Evolutionary conservation across 1,284 basidiomycete genomes (phyloP).

Genomic region (Gymnopus androsaceus): DNA sequence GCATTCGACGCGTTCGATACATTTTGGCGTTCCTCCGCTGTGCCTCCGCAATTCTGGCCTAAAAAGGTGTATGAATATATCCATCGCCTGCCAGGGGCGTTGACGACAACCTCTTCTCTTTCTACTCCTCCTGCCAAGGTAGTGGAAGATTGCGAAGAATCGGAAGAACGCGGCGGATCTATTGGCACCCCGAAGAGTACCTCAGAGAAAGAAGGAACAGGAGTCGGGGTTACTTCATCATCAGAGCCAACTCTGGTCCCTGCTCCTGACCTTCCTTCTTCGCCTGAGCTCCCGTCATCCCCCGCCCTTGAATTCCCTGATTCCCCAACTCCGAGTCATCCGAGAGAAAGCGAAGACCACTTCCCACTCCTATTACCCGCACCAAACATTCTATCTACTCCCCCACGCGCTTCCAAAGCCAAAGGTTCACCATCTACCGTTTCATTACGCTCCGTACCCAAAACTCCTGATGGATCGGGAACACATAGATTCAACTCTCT

Average conservation of each 20-base stretch:
- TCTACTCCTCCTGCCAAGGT: background rate
- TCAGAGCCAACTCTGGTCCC: background rate
- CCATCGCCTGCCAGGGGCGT: background rate
- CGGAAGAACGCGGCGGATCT: background rate
- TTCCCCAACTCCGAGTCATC: background rate
- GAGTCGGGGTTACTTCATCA: background rate
- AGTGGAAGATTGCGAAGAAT: background rate
- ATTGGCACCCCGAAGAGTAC: background rate
- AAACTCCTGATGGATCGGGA: background rate
- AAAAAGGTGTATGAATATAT: slow-evolving; percentile 36
- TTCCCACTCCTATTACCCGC: background rate
- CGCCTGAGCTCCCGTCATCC: background rate
- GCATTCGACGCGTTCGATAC: slow-evolving; percentile 51
- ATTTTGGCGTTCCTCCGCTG: slow-evolving; percentile 51
- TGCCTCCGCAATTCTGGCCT: slow-evolving; percentile 54
- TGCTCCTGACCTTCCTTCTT: background rate
- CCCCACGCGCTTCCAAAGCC: background rate
- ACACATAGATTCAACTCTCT: slow-evolving; percentile 8
- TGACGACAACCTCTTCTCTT: background rate
- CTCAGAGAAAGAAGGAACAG: background rate
- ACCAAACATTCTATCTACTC: slow-evolving; percentile 10
- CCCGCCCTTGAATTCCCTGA: slow-evolving; percentile 3
- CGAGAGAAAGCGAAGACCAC: background rate
- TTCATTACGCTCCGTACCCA: background rate
- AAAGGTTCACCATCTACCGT: background rate